Evolutionary conservation across 441 rosid genomes (phyloP), one percentile per base, ranked within the genome.

Genomic region (Erodium trifolium): DNA sequence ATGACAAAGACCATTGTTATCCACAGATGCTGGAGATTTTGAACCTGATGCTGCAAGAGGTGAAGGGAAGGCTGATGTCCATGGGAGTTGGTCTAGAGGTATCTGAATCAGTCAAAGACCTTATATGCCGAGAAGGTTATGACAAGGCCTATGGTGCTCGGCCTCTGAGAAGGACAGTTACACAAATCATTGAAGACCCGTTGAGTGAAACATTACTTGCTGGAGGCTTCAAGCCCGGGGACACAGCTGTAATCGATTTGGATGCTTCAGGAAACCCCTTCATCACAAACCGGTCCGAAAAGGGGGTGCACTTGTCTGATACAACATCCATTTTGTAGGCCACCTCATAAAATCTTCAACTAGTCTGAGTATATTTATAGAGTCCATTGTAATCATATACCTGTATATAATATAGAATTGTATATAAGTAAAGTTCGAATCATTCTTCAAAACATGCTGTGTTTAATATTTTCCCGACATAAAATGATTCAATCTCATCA

Each of bases 11-110:
- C 34, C 34, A 3, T 66, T 9, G 18, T 55, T 18, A 17, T 59
- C 12, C 18, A 60, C 91, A 94, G 99, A 90, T 90, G 93, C 84
- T 89, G 60, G 81, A 81, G 78, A 94, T 94, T 67, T 77, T 88
- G 74, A 82, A 82, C 75, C 71, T 91, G 76, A 94, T 94, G 96
- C 78, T 94, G 82, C 85, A 79, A 85, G 97, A 89, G 71, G 90
- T 94, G 76, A 91, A 87, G 79, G 82, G 78, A 35, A 87, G 91
- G 82, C 86, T 94, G 9, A 81, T 82, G 29, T 85, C 92, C 3
- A 86, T 89, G 2, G 99, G 97, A 65, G 86, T 91, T 10, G 88
- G 91, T 7, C 76, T 94, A 76, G 96, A 94, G 77, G 97, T 91
- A 29, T 82, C 96, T 2, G 91, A 89, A 16, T 70, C 91, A 5